Evolutionary conservation across 768 basidiomycete species (phyloP), one percentile per base, ranked within the genome.

Genomic region (Trametes sanguinea): DNA sequence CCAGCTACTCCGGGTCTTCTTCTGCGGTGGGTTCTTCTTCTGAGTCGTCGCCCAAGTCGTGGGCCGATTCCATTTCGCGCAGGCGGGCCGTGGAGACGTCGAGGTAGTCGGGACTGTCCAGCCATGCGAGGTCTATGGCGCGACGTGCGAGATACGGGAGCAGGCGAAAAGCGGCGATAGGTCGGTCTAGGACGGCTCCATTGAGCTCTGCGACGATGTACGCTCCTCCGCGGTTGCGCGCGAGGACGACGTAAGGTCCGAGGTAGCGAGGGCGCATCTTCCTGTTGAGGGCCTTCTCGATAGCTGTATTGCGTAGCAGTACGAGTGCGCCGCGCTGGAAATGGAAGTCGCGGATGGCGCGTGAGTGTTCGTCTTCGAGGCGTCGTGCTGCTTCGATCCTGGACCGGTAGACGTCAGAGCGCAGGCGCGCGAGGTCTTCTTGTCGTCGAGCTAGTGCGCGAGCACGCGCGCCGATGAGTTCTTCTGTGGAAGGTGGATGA

Each of bases 121-220:
- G 39, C n/a, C n/a, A n/a, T n/a, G n/a, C n/a, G n/a, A n/a, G n/a
- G n/a, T n/a, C n/a, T n/a, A n/a, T n/a, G n/a, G n/a, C n/a, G 2
- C 17, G n/a, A 9, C 62, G 62, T 2, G 56, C 56, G 29, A 63
- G 54, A 44, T 73, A 74, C 0, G 71, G 69, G 7, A 73, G 30
- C 6, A 73, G 42, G 0, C 61, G 66, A 44, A 72, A 73, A 0
- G 65, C 72, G 1, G 68, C 69, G 17, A 69, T 63, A 3, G 47
- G 52, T 0, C 54, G 44, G 4, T 65, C 56, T 5, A 62, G 52
- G 2, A 72, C 46, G 1, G 67, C 30, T 0, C 75, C 67, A 43
- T 73, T 67, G 16, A 74, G 64, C 61, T 76, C 71, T 0, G 60
- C 35, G 2, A 76, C 43, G 32, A 72, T 61, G 52, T 74, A 75